These are phyloP conservation scores for Thermoascus crustaceus DNA, from an alignment of 2,329 filamentous ascomycete genomes.

Conservation along the genomic window DNA sequence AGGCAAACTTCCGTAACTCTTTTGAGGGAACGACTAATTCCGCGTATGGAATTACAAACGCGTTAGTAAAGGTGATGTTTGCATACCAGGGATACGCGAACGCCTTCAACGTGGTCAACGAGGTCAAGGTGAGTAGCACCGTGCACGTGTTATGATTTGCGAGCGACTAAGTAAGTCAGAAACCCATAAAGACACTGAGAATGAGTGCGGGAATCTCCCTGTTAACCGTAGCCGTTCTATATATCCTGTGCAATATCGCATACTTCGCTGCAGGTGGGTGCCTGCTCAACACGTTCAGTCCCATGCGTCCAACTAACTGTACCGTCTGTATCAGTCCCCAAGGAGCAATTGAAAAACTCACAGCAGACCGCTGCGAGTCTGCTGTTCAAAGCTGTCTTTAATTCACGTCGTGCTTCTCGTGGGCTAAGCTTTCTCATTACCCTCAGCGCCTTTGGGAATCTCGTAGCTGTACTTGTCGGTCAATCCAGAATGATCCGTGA, in stretches of 20 bases:
- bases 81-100: constrained; percentile 52
- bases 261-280: constrained; percentile 54
- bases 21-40: constrained; percentile 43
- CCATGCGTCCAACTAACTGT: too few relatives aligned
- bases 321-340: too few relatives aligned
- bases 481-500: constrained; percentile 52
- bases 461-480: constrained; percentile 49
- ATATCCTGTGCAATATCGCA: constrained; percentile 53
- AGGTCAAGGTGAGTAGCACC: constrained; percentile 39
- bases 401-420: constrained; percentile 39
- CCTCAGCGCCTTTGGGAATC: constrained; percentile 51
- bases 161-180: too few relatives aligned
- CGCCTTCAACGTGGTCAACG: constrained; percentile 55
- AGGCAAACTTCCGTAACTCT: constrained; percentile 47
- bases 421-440: constrained; percentile 52
- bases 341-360: constrained; percentile 46
- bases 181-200: constrained; percentile 50
- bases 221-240: constrained; percentile 45
- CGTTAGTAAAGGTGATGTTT: constrained; percentile 52
- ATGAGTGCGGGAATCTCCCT: constrained; percentile 45
- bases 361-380: constrained; percentile 49
- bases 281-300: too few relatives aligned
- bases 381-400: constrained; percentile 54
- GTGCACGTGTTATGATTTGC: too few relatives aligned
- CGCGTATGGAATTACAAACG: constrained; percentile 45